Percentiles rank a stretch among this genome's conserved stretches.
These are phyloP conservation scores for Venturiaceae sp. DNA, from an alignment of 2,329 filamentous ascomycete genomes.

Conservation along the genomic window DNA sequence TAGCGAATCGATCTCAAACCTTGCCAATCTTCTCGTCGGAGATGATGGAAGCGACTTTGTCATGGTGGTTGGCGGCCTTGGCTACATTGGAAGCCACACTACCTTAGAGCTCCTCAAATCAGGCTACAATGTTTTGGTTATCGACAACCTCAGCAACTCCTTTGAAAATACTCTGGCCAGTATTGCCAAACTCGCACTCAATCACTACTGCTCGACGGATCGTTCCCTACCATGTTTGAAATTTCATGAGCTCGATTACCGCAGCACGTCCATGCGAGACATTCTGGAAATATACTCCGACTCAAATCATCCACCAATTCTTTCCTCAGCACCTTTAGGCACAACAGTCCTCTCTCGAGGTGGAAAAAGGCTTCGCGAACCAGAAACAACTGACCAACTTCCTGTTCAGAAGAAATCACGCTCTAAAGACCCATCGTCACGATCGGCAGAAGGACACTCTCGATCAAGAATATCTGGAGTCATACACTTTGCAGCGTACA, in stretches of 20 bases:
- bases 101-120: constrained; percentile 43
- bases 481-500: constrained; percentile 62
- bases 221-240: constrained; percentile 34
- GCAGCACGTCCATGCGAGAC: constrained; percentile 29
- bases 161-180: constrained; percentile 27
- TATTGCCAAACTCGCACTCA: constrained; percentile 23
- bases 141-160: constrained; percentile 37
- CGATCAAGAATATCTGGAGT: constrained; percentile 47
- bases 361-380: too few species aligned
- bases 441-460: constrained; percentile 4
- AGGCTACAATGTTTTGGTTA: constrained; percentile 41
- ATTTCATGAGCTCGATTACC: constrained; percentile 39
- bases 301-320: too few species aligned
- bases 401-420: too few species aligned
- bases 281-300: constrained; percentile 32
- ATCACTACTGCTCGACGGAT: constrained; percentile 28
- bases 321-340: too few species aligned
- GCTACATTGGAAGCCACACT: constrained; percentile 48
- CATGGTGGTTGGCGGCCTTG: constrained; percentile 44
- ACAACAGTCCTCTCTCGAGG: too few species aligned
- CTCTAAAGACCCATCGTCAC: too few species aligned
- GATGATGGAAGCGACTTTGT: too few species aligned
- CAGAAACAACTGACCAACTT: too few species aligned
- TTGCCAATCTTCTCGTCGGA: too few species aligned
- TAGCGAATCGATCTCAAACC: too few species aligned